phyloP scores from a whole-genome alignment of 345 rosid species.

The Sonneratia alba region DNA sequence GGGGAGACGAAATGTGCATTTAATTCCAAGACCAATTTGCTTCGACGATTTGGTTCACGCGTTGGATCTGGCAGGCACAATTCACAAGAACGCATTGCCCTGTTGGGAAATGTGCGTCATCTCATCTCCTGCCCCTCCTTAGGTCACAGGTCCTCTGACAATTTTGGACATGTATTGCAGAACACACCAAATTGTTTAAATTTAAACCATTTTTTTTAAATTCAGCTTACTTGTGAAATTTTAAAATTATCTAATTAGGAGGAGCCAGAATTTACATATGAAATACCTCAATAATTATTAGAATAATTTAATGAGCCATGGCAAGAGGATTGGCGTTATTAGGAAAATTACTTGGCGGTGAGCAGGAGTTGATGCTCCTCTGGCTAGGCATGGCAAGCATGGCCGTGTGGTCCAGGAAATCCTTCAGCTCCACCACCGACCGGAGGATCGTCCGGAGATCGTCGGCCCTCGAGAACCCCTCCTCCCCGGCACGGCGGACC shows the following conservation, averaged over 20 bases:
- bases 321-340: slow-evolving; percentile 24
- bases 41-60: slow-evolving; percentile 23
- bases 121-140: too few species aligned
- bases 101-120: neutral
- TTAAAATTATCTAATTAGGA: neutral
- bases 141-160: too few species aligned
- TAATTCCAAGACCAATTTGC: neutral
- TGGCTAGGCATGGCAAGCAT: slow-evolving; percentile 94
- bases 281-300: neutral
- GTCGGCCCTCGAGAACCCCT: slow-evolving; percentile 64
- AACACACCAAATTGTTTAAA: neutral
- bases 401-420: slow-evolving; percentile 94
- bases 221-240: neutral
- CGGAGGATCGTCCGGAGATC: slow-evolving; percentile 66
- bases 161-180: too few species aligned
- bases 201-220: neutral
- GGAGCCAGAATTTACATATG: neutral
- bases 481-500: slow-evolving; percentile 40
- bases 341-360: slow-evolving; percentile 8
- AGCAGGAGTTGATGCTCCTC: slow-evolving; percentile 53
- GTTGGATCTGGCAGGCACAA: slow-evolving; percentile 21
- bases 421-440: slow-evolving; percentile 80
- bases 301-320: slow-evolving; percentile 52
- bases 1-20: neutral
- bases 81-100: slow-evolving; percentile 24